phyloP scores from a whole-genome alignment of 176 grass and related monocot genomes.

The Aegilops umbellulata region DNA sequence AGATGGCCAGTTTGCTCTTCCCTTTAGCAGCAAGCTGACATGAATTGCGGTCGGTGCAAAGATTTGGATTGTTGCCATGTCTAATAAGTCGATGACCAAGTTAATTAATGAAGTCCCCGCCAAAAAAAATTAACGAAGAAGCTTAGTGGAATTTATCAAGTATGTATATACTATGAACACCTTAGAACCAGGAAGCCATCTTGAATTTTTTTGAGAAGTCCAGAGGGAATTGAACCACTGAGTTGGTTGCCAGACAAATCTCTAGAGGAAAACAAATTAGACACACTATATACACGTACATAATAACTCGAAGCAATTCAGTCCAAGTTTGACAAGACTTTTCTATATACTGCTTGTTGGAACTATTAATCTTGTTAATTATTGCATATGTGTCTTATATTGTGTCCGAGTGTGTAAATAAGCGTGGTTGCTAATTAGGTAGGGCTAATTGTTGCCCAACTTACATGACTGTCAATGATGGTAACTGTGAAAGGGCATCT shows the following conservation, averaged over 20 bases:
- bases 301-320: neutral
- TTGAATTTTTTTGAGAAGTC: neutral
- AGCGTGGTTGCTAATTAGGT: neutral
- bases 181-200: neutral
- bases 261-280: neutral
- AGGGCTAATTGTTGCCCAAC: neutral
- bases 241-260: slow-evolving; percentile 1
- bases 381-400: neutral
- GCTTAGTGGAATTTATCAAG: neutral
- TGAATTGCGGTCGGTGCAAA: neutral
- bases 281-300: neutral
- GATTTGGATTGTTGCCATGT: neutral
- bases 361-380: neutral
- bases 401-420: neutral
- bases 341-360: too few relatives aligned
- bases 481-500: neutral
- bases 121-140: neutral
- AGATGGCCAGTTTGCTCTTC: neutral
- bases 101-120: neutral
- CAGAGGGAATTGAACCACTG: neutral
- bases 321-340: neutral
- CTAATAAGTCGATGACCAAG: neutral
- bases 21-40: neutral
- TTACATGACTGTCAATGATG: neutral
- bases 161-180: neutral